Percentiles rank a stretch among this genome's conserved stretches.
Conservation (phyloP, 78 protist species). For the Cavenderia fasciculata region DNA sequence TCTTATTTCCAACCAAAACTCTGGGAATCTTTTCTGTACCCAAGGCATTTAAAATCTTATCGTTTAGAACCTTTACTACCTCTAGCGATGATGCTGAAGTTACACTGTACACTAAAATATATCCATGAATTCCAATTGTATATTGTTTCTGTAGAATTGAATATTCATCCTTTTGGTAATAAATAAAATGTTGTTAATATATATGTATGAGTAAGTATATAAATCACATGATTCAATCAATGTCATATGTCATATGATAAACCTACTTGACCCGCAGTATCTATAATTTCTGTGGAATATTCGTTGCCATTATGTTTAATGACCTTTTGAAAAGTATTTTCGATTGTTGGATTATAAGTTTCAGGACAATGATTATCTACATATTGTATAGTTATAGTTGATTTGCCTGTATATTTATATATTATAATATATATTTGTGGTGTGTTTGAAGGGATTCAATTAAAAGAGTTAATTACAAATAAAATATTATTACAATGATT, state of each 20-base stretch:
- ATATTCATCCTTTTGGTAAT: conserved; percentile 80
- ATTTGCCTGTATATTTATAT: conserved; percentile 43
- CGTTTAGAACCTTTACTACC: conserved; percentile 74
- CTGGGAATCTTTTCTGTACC: conserved; percentile 83
- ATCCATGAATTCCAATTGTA: conserved; percentile 89
- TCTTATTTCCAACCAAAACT: conserved; percentile 86
- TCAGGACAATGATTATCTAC: conserved; percentile 83
- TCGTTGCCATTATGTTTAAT: conserved; percentile 40
- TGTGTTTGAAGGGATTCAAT: too few relatives aligned
- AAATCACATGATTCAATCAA: background rate
- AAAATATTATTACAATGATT: too few relatives aligned
- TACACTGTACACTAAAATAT: conserved; percentile 88
- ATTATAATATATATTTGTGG: too few relatives aligned
- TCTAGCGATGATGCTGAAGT: conserved; percentile 79
- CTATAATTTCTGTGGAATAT: conserved; percentile 76
- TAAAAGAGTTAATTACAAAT: too few relatives aligned
- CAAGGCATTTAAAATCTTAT: conserved; percentile 83
- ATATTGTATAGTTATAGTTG: conserved; percentile 82
- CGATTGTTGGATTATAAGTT: conserved; percentile 89
- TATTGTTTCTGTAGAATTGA: conserved; percentile 78
- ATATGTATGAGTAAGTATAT: background rate
- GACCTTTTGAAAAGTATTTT: conserved; percentile 77
- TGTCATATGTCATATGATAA: background rate
- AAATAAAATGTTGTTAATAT: background rate
- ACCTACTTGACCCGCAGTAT: conserved; percentile 86